Base-by-base conservation (phyloP, 73 alveolate genomes). In the Paramecium tetraurelia region DNA sequence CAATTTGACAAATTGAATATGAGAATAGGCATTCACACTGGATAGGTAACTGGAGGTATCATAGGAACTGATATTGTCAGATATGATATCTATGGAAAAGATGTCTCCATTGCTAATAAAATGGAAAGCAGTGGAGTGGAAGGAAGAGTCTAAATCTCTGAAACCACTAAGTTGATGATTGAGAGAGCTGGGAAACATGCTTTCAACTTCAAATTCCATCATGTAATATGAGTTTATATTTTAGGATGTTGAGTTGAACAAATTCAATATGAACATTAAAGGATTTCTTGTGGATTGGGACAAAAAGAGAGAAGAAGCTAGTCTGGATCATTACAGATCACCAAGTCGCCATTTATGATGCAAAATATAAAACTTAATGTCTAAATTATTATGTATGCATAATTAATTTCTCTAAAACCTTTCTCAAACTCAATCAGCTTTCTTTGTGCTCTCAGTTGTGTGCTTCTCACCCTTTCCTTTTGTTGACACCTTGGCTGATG, bases 11-110 rank as follows among this genome's bases (percentile, higher is more conserved):
- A 7, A 85, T 92, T 93, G 31, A 88, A 93, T 46, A 93, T 93
- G 96, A 89, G 96, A 87, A 93, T 93, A 38, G 96, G 96, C 7
- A 92, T 93, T 7, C 96, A 93, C 29, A 92, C 92, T 27, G 95
- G 93, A 24, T 41, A 48, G 20, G 93, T 85, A 8, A 85, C 68
- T 35, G 93, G 86, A 57, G 93, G 93, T 43, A 85, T 85, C 8
- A 85, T 68, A 10, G 93, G 93, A 57, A 85, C 93, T 50, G 86
- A 85, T 58, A 85, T 85, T 85, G 93, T 85, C 6, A 8, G 93
- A 36, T 85, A 85, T 85, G 93, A 85, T 20, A 46, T 85, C 2
- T 85, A 85, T 40, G 86, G 90, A 44, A 80, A 80, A 35, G 93
- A 85, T 85, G 93, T 85, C 1, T 85, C 86, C 3, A 85, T 85